Percentiles rank a stretch among this genome's conserved stretches.
These are phyloP conservation scores for Corymbia calophylla DNA, from an alignment of 441 rosid genomes.

Conservation along the genomic window DNA sequence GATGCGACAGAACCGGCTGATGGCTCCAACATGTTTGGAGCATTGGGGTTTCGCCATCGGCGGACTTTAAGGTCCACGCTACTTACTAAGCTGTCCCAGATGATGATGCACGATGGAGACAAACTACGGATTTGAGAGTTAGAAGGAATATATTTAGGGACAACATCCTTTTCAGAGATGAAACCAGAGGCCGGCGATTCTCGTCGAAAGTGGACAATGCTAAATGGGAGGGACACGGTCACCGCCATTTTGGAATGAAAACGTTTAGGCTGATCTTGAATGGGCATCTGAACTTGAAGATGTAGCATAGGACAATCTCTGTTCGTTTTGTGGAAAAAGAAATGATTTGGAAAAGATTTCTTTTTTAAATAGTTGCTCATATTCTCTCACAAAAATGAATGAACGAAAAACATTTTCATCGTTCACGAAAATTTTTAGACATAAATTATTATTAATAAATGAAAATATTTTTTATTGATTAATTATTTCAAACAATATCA, in stretches of 20 bases:
- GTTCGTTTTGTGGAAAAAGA: too few relatives aligned
- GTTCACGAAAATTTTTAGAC: too few relatives aligned
- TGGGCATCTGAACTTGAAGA: too few relatives aligned
- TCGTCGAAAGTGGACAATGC: fast-evolving
- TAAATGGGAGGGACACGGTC: too few relatives aligned
- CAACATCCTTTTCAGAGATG: background rate
- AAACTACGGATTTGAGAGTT: background rate
- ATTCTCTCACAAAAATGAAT: too few relatives aligned
- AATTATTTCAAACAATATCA: too few relatives aligned
- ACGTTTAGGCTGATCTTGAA: background rate
- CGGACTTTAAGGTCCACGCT: background rate
- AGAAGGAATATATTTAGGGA: background rate
- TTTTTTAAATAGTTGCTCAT: too few relatives aligned
- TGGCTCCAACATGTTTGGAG: background rate
- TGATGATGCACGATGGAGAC: background rate
- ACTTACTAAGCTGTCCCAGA: background rate
- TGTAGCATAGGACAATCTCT: too few relatives aligned
- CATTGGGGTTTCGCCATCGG: background rate
- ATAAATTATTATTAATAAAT: too few relatives aligned
- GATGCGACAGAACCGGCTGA: background rate
- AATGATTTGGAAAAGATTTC: too few relatives aligned
- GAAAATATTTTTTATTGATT: too few relatives aligned
- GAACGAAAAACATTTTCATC: too few relatives aligned
- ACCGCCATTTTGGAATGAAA: background rate
- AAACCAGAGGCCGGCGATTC: background rate